Evolutionary conservation across 2,329 filamentous ascomycete species (phyloP).

Genomic region (Nemania sp.): DNA sequence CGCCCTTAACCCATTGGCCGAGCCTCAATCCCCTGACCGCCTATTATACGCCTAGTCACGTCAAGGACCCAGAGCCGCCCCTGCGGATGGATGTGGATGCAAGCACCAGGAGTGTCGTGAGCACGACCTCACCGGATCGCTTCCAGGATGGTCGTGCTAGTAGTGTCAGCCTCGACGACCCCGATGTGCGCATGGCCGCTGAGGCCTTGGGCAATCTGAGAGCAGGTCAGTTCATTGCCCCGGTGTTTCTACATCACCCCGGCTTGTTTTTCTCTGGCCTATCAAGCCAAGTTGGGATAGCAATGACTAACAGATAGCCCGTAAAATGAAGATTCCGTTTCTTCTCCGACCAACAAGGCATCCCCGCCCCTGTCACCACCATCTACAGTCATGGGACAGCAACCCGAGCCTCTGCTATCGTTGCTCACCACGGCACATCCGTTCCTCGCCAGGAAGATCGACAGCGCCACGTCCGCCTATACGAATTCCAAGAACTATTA

Average conservation of each 20-base stretch:
- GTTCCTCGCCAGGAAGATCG: conserved; percentile 81
- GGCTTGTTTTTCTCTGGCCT: not conserved
- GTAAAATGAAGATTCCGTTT: conserved; percentile 63
- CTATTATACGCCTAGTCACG: conserved; percentile 53
- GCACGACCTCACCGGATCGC: conserved; percentile 53
- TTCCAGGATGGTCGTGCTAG: conserved; percentile 50
- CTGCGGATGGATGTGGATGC: conserved; percentile 55
- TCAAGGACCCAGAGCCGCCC: conserved; percentile 50
- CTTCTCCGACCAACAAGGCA: conserved; percentile 59
- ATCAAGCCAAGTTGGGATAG: conserved; percentile 9
- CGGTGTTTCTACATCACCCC: too few species aligned
- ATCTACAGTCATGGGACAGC: conserved; percentile 48
- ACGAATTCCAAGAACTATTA: conserved; percentile 88
- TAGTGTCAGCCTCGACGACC: conserved; percentile 66
- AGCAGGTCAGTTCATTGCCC: conserved; percentile 60
- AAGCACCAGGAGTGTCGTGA: conserved; percentile 47
- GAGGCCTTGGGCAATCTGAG: conserved; percentile 76
- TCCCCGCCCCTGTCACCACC: conserved; percentile 48
- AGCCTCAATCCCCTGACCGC: conserved; percentile 54
- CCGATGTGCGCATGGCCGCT: conserved; percentile 71
- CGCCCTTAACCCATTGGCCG: conserved; percentile 49
- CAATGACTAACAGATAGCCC: conserved; percentile 23
- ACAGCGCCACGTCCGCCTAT: conserved; percentile 83
- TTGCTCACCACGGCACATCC: conserved; percentile 89
- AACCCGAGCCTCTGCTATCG: conserved; percentile 80